Base-by-base conservation (phyloP, 2,329 filamentous ascomycete species). In the Orbilia brochopaga region DNA sequence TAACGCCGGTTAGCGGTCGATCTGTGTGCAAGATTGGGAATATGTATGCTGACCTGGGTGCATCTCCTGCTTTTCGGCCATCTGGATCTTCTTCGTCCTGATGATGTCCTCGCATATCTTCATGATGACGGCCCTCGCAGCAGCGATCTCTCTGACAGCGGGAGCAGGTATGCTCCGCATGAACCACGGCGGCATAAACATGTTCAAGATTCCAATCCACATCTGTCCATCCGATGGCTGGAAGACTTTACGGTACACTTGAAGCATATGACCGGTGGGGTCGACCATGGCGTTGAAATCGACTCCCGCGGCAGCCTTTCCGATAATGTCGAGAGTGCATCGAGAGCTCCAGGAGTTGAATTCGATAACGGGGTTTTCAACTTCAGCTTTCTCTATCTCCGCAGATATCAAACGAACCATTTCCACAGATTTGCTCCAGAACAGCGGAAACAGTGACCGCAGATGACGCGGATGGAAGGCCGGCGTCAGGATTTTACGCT, bases 391-490 rank as follows among this genome's bases (percentile, higher is more conserved):
- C 67, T 79, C 78, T 21, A 83, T 77, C 24, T 83, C 79, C 7
- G 80, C 78, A 0, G 82, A 83, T 78, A 96, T 87, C 55, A 84
- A 83, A 19, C 84, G 79, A 4, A 87, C 86, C 75, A 88, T 85
- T 78, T 93, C 88, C 6, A 84, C 79, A 0, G 88, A 85, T 80
- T 95, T 96, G 19, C 80, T 76, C 91, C 91, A 96, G 79, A 97
- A 96, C 4, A 89, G 81, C 0, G 91, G 88, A 76, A 95, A 94
- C 13, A 96, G 81, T 78, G 94, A 95, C 27, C 72, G 69, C 78
- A 96, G 83, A 76, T 95, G 90, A 21, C 91, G 85, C 77, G 91
- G 95, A n/a, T 87, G 84, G 79, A 96, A 96, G 1, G 91, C 90
- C 0, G 91, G 91, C 81, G 88, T 86, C 17, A 96, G 84, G 66